Base-by-base conservation (phyloP, 345 rosid genomes). In the Sisymbrium irio region DNA sequence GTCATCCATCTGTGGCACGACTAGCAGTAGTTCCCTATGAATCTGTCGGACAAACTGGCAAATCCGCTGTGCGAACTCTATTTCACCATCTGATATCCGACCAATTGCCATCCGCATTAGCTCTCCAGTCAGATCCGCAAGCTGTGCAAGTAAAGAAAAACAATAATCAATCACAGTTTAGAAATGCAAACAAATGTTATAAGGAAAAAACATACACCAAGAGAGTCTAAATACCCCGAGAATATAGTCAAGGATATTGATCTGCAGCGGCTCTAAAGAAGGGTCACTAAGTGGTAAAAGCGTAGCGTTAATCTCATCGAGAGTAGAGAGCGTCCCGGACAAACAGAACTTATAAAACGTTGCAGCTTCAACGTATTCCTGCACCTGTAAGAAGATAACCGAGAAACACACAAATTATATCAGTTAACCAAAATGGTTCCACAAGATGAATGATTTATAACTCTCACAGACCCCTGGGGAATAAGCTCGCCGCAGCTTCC, bases 101-200 rank as follows among this genome's bases (percentile, higher is more conserved):
- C 97, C 94, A 39, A 95, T 90, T 7, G 99, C 99, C 88, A 95
- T 74, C 49, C 98, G 69, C 99, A 95, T 95, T 75, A 95, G 82
- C 78, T 95, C 99, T 77, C 99, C 99, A 28, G 99, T 95, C 84
- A 92, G 74, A 79, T 95, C 99, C 17, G 99, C 97, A 81, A 95
- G 85, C 97, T 95, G 71, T 30, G 72, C 45, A 76, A 28, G 60
- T 61, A 22, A 64, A 49, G 44, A 42, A 30, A 51, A 53, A 32
- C 50, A 60, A 46, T 9, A 41, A 70, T 6, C 77, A 56, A 50
- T 20, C 27, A 44, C 28, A 45, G 11, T 2, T 1, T 5, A 25
- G 4, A 49, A 11, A 65, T 46, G 51, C 17, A 55, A 55, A 44
- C 28, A 44, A 27, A 20, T n/a, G 0, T 15, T 22, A 5, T 46